phyloP scores from a whole-genome alignment of 345 rosid species.

The Odontarrhena argentea region DNA sequence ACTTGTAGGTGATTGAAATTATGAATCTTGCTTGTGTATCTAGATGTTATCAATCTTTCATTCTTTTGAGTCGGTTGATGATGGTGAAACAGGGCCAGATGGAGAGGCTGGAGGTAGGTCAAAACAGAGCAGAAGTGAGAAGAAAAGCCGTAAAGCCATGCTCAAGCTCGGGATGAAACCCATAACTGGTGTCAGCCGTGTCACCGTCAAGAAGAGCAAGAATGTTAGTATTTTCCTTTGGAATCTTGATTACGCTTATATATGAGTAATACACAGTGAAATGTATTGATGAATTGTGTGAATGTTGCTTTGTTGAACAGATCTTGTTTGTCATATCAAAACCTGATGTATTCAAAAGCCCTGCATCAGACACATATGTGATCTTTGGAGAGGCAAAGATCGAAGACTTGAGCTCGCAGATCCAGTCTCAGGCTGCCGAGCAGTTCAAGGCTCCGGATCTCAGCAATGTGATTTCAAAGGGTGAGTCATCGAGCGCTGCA shows the following conservation, averaged over 20 bases:
- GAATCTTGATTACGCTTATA: not conserved
- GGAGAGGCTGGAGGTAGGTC: slow-evolving; percentile 71
- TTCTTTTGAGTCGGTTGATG: slow-evolving; percentile 7
- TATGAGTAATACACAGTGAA: not conserved
- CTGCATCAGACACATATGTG: slow-evolving; percentile 80
- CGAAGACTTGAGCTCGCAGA: slow-evolving; percentile 86
- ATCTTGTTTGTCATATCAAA: slow-evolving; percentile 82
- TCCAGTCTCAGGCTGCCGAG: slow-evolving; percentile 87
- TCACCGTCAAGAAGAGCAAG: slow-evolving; percentile 89
- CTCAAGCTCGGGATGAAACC: slow-evolving; percentile 91
- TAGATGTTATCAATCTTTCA: not conserved
- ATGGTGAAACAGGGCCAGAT: slow-evolving; percentile 42
- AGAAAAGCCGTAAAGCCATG: slow-evolving; percentile 95
- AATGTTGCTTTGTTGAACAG: slow-evolving; percentile 40
- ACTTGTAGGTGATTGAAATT: not conserved
- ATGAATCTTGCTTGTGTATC: not conserved
- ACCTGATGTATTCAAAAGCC: slow-evolving; percentile 94
- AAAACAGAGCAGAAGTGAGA: slow-evolving; percentile 91
- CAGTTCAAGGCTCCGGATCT: slow-evolving; percentile 81
- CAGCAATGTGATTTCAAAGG: slow-evolving; percentile 64
- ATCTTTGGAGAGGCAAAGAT: slow-evolving; percentile 93
- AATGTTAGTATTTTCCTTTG: slow-evolving; percentile 50
- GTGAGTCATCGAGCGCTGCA: slow-evolving; percentile 56
- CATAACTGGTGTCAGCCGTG: slow-evolving; percentile 83
- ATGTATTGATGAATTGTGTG: not conserved